phyloP scores from a whole-genome alignment of 805 yeast genomes.

The Kazachstania martiniae region DNA sequence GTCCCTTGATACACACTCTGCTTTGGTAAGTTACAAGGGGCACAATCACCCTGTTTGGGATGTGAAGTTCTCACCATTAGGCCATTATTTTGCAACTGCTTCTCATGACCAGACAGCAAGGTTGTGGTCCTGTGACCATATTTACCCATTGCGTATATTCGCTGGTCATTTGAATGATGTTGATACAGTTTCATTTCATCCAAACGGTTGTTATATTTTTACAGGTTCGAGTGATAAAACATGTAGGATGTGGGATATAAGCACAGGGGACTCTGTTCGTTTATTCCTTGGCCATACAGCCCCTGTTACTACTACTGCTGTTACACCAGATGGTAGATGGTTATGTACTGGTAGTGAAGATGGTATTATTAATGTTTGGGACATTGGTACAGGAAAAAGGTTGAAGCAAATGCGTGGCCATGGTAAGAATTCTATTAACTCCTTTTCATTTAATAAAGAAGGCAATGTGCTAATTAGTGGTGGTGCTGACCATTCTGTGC shows the following conservation, averaged over 20 bases:
- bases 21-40: slow-evolving; percentile 89
- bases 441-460: slow-evolving; percentile 74
- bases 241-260: slow-evolving; percentile 96
- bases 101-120: slow-evolving; percentile 97
- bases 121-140: slow-evolving; percentile 96
- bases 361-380: slow-evolving; percentile 83
- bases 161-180: slow-evolving; percentile 97
- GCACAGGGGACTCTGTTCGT: slow-evolving; percentile 79
- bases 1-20: slow-evolving; percentile 86
- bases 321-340: slow-evolving; percentile 96
- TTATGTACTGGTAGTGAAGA: slow-evolving; percentile 93
- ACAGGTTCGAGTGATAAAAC: slow-evolving; percentile 96
- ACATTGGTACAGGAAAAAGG: slow-evolving; percentile 80
- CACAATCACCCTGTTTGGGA: slow-evolving; percentile 98
- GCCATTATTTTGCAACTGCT: slow-evolving; percentile 97
- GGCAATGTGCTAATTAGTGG: slow-evolving; percentile 86
- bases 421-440: slow-evolving; percentile 76
- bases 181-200: slow-evolving; percentile 90
- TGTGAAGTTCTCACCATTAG: slow-evolving; percentile 85
- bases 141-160: slow-evolving; percentile 87
- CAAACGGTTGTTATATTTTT: slow-evolving; percentile 86
- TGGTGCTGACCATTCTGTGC: slow-evolving; percentile 83
- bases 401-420: slow-evolving; percentile 92
- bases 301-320: slow-evolving; percentile 76
- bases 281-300: slow-evolving; percentile 88